Evolutionary conservation across 2,329 filamentous ascomycete genomes (phyloP), one percentile per base, ranked within the genome.

Genomic region (Aspergillus fijiensis): DNA sequence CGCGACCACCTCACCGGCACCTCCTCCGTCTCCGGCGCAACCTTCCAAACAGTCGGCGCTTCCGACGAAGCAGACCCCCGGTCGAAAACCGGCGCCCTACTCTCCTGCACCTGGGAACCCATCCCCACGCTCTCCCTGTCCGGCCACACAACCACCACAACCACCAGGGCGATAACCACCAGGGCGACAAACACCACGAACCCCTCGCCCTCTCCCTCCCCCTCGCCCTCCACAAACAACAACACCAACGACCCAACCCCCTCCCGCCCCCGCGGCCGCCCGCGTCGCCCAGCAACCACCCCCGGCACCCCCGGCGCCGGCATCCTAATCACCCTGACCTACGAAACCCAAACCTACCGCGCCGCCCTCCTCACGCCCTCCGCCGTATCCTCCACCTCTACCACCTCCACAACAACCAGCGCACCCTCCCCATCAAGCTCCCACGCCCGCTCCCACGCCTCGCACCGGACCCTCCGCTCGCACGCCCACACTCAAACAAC

Each of bases 291-390:
- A 19, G 16, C 53, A 42, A 31, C 27, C 16, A 11, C 23, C 12
- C 27, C 49, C 4, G 31, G 25, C 25, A n/a, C 39, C 19, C 3
- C 49, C 21, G 59, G 65, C 73, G 12, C 70, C 1, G 83, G 83
- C 4, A 76, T 85, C 9, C 66, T 80, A 19, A 72, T 85, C 12
- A 76, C 71, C n/a, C 70, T 85, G 25, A 74, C 78, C 45, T 84
- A 84, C 62, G 80, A 83, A 61, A 78, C 77, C 50, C 75, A 76
- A 51, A 72, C 68, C 19, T 83, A 84, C 72, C 80, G 79, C 64
- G 81, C 81, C 3, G 77, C 82, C n/a, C 72, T 85, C 2, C 74
- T 84, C 5, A 70, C 80, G 2, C 72, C 77, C 16, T 70, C 55
- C 21, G 42, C 49, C 7, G 10, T 33, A 5, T 31, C 7, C 21